phyloP scores from a whole-genome alignment of 345 rosid species.

The Eucalyptus regnans region DNA sequence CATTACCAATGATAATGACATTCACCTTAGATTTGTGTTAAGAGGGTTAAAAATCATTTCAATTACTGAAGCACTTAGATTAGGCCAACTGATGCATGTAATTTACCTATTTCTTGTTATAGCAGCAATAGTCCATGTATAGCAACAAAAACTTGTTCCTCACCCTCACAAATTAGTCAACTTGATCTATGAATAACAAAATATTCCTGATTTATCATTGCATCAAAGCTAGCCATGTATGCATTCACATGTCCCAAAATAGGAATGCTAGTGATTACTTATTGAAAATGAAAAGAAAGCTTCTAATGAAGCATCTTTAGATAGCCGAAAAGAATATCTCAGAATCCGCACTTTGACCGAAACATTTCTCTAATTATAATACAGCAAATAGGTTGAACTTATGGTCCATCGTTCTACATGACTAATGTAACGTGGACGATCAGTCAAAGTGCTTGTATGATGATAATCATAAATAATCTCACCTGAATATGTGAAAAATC shows the following conservation, averaged over 20 bases:
- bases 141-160: not conserved
- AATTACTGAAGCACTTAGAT: not conserved
- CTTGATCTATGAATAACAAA: not conserved
- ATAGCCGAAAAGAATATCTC: not conserved
- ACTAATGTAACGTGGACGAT: fast-evolving
- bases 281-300: not conserved
- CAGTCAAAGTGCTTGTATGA: too few relatives aligned
- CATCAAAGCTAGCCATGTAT: not conserved
- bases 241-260: not conserved
- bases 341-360: too few relatives aligned
- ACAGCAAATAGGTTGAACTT: not conserved
- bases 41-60: not conserved
- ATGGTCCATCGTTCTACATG: too few relatives aligned
- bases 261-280: not conserved
- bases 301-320: not conserved
- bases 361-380: too few relatives aligned
- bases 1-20: too few relatives aligned
- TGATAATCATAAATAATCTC: too few relatives aligned
- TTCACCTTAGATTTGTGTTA: not conserved
- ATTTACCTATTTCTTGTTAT: not conserved
- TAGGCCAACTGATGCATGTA: not conserved
- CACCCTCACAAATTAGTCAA: not conserved
- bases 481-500: too few relatives aligned
- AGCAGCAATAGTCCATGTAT: not conserved
- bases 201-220: not conserved